Conservation (phyloP, 192 early-diverging fungal genomes). For the Backusella macrospora region DNA sequence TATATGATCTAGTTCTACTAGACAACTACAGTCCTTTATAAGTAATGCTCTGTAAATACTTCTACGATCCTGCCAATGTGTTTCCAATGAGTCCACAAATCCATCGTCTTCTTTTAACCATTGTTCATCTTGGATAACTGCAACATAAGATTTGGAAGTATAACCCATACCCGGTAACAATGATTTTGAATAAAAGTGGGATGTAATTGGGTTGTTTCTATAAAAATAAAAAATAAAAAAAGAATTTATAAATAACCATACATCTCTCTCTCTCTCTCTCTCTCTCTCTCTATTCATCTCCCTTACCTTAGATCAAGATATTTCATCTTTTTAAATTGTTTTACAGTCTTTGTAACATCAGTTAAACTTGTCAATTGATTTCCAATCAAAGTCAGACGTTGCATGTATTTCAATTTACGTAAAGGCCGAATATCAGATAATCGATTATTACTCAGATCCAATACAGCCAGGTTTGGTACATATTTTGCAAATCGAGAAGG, state of each 20-base stretch:
- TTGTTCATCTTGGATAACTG: slow-evolving; percentile 3
- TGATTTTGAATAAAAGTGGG: slow-evolving; percentile 4
- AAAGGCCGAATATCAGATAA: slow-evolving; percentile 42
- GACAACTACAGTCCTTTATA: slow-evolving; percentile 7
- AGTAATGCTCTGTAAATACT: slow-evolving; percentile 24
- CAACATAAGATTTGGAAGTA: slow-evolving; percentile 4
- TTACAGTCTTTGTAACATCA: slow-evolving; percentile 19
- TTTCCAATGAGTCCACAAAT: neutral
- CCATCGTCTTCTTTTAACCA: slow-evolving; percentile 17
- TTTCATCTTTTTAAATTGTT: slow-evolving; percentile 18
- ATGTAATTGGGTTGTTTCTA: slow-evolving; percentile 24
- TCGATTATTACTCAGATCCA: slow-evolving; percentile 49
- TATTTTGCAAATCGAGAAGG: slow-evolving; percentile 42
- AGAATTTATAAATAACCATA: neutral
- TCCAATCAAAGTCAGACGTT: slow-evolving; percentile 46
- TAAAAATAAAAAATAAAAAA: neutral
- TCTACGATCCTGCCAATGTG: slow-evolving; percentile 22
- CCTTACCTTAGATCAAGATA: slow-evolving; percentile 33
- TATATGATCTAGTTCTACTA: slow-evolving; percentile 22
- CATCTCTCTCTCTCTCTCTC: neutral
- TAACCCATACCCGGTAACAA: neutral
- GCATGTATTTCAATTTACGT: slow-evolving; percentile 40
- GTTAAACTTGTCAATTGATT: slow-evolving; percentile 45
- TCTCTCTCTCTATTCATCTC: too few species aligned
- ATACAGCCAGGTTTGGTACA: slow-evolving; percentile 44